Percentiles rank a stretch among this genome's conserved stretches.
Evolutionary conservation across 108 stramenopile species (phyloP).

Genomic region (Stephanodiscus triporus): DNA sequence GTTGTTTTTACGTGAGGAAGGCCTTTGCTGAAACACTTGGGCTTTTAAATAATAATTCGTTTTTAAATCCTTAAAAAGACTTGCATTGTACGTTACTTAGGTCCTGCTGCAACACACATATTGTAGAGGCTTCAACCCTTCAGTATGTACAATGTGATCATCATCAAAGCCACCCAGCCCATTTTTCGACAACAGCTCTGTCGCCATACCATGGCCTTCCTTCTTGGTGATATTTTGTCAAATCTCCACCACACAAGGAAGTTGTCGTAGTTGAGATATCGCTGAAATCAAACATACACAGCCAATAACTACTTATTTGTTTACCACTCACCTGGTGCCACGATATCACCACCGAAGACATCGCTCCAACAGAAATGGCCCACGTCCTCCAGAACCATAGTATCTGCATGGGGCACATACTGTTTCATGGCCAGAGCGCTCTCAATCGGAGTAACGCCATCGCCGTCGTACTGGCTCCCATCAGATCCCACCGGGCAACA

Average conservation of each 20-base stretch:
- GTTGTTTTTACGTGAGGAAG: too few species aligned
- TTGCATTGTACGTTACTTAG: too few species aligned
- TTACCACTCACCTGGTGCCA: constrained; percentile 50
- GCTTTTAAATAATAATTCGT: too few species aligned
- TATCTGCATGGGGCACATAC: constrained; percentile 43
- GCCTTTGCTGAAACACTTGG: too few species aligned
- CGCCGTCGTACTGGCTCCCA: constrained; percentile 65
- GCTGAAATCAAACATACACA: neutral
- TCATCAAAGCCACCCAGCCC: constrained; percentile 59
- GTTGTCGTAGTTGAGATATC: neutral
- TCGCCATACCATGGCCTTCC: constrained; percentile 71
- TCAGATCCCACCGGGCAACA: constrained; percentile 63
- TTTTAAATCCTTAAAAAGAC: too few species aligned
- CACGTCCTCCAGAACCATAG: constrained; percentile 49
- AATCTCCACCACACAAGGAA: constrained; percentile 28
- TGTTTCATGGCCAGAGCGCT: constrained; percentile 57
- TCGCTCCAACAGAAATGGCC: constrained; percentile 71
- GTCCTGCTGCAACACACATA: too few species aligned
- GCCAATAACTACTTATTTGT: neutral
- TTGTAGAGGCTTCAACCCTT: too few species aligned
- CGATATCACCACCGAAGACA: constrained; percentile 56
- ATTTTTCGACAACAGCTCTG: constrained; percentile 62
- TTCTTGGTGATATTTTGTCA: constrained; percentile 51
- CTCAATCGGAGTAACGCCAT: constrained; percentile 74
- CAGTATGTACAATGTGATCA: neutral